Evolutionary conservation across 495 filamentous ascomycete genomes (phyloP).

Genomic region (Saxophila tyrrhenica): DNA sequence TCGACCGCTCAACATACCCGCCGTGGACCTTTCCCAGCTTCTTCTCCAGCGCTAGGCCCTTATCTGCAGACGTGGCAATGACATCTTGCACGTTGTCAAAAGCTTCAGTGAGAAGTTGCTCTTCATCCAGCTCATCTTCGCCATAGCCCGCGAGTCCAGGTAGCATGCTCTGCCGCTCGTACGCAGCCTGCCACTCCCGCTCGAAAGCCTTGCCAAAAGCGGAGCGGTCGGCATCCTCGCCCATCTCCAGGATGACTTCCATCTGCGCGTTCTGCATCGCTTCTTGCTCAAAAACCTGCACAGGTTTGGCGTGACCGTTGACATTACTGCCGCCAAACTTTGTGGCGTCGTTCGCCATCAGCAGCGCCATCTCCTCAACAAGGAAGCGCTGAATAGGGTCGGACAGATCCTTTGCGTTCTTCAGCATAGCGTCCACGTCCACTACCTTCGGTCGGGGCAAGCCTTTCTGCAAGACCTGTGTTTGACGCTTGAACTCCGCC

Average conservation of each 20-base stretch:
- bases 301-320: constrained; percentile 43
- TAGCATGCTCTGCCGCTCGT: constrained; percentile 40
- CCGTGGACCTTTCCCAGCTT: constrained; percentile 81
- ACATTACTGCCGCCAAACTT: constrained; percentile 59
- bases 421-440: constrained; percentile 57
- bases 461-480: constrained; percentile 75
- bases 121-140: constrained; percentile 55
- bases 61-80: constrained; percentile 59
- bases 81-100: constrained; percentile 60
- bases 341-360: constrained; percentile 71
- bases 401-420: constrained; percentile 41
- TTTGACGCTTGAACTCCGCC: constrained; percentile 70
- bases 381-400: constrained; percentile 52
- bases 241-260: constrained; percentile 60
- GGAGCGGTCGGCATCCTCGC: constrained; percentile 7
- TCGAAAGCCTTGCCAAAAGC: constrained; percentile 46
- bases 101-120: constrained; percentile 47
- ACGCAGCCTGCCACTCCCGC: constrained; percentile 53
- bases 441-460: constrained; percentile 68
- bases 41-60: constrained; percentile 80
- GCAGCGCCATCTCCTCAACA: constrained; percentile 59
- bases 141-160: constrained; percentile 70
- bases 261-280: constrained; percentile 62
- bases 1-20: constrained; percentile 81
- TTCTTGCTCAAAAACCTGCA: constrained; percentile 60